phyloP scores from a whole-genome alignment of 768 basidiomycete genomes.

The Rhizopogon vesiculosus region DNA sequence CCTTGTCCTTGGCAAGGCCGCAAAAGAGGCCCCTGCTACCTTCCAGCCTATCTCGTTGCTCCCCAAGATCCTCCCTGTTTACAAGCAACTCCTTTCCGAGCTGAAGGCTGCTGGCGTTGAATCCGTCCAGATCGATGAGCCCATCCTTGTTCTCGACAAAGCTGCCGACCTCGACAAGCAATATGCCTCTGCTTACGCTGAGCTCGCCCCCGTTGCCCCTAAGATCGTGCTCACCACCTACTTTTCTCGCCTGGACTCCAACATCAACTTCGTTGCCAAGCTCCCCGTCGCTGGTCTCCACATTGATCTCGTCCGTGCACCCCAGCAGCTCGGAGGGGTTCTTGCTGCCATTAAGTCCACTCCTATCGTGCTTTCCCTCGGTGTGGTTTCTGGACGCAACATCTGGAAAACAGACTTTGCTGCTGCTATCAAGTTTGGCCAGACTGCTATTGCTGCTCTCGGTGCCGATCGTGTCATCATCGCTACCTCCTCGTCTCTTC shows the following conservation, averaged over 20 bases:
- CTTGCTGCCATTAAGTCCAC: slow-evolving; percentile 82
- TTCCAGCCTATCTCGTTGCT: slow-evolving; percentile 93
- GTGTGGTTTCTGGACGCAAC: slow-evolving; percentile 96
- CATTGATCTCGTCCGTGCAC: slow-evolving; percentile 94
- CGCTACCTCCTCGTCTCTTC: slow-evolving; percentile 94
- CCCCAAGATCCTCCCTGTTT: slow-evolving; percentile 84
- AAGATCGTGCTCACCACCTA: slow-evolving; percentile 95
- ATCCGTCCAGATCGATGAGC: slow-evolving; percentile 97
- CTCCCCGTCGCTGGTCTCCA: slow-evolving; percentile 93
- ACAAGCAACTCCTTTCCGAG: slow-evolving; percentile 84
- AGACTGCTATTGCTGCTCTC: slow-evolving; percentile 80
- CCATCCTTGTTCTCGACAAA: slow-evolving; percentile 88
- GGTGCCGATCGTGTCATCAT: slow-evolving; percentile 87
- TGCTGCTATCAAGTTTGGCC: slow-evolving; percentile 73
- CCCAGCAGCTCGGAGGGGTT: slow-evolving; percentile 81
- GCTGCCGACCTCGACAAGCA: slow-evolving; percentile 74
- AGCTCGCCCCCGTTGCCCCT: slow-evolving; percentile 78
- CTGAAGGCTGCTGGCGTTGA: slow-evolving; percentile 92
- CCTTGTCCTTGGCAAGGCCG: slow-evolving; percentile 88
- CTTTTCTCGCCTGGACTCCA: slow-evolving; percentile 93
- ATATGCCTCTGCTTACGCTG: slow-evolving; percentile 75
- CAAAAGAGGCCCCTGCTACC: slow-evolving; percentile 73
- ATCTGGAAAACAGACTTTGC: slow-evolving; percentile 98
- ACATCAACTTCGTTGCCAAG: slow-evolving; percentile 83
- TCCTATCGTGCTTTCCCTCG: slow-evolving; percentile 79